Evolutionary conservation across 169 alveolate species (phyloP).

Genomic region (Eimeria necatrix): DNA sequence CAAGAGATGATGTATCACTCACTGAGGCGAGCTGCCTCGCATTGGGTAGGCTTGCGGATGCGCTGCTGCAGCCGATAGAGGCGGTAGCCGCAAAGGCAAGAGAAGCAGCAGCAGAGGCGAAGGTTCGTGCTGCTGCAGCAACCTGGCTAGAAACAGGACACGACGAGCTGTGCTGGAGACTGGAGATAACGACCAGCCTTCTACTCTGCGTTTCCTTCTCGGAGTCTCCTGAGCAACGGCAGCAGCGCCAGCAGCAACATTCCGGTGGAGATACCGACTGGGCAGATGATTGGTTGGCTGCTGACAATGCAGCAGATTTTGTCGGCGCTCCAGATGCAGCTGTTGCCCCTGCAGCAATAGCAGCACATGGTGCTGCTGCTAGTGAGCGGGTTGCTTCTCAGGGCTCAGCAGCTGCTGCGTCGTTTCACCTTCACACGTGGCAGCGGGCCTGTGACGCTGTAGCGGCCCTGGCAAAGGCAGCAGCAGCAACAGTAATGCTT

Average conservation of each 20-base stretch:
- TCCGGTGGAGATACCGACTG: neutral
- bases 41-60: neutral
- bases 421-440: neutral
- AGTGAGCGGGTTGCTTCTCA: neutral
- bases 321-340: conserved; percentile 15
- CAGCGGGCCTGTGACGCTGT: conserved; percentile 65
- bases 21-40: neutral
- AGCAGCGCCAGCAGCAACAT: conserved; percentile 42
- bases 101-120: neutral
- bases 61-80: conserved; percentile 64
- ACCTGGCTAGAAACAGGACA: neutral
- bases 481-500: conserved; percentile 11
- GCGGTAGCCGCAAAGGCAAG: neutral
- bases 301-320: conserved; percentile 1
- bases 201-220: conserved; percentile 35
- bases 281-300: conserved; percentile 44
- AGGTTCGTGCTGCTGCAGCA: conserved; percentile 13
- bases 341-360: neutral
- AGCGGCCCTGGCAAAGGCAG: conserved; percentile 1
- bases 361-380: neutral
- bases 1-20: neutral
- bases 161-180: conserved; percentile 39
- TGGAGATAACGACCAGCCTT: conserved; percentile 2
- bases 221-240: conserved; percentile 17
- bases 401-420: neutral